Conservation (phyloP, 768 basidiomycete genomes). For the Sporobolomyces roseus region DNA sequence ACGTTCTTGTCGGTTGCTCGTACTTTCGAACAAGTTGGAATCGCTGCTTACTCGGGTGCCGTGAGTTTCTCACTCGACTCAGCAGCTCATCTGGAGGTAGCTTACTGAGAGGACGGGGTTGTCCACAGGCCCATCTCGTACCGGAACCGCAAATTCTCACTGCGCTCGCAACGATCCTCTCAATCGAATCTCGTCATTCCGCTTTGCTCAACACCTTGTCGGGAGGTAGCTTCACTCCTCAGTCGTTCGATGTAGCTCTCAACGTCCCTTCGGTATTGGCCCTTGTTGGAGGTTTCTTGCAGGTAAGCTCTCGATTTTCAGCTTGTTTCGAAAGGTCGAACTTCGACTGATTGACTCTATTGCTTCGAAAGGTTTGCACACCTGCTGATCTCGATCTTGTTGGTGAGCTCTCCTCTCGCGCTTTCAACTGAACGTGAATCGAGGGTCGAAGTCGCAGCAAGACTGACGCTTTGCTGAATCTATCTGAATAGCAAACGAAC, state of each 20-base stretch:
- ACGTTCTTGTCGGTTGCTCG: slow-evolving; percentile 71
- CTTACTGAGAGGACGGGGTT: background rate
- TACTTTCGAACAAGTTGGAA: slow-evolving; percentile 70
- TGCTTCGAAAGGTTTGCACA: background rate
- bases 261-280: slow-evolving; percentile 43
- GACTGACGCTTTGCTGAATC: too few species aligned
- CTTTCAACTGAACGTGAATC: background rate
- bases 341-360: too few species aligned
- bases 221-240: slow-evolving; percentile 58
- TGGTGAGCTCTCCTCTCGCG: background rate
- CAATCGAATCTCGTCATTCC: slow-evolving; percentile 79
- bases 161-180: slow-evolving; percentile 49
- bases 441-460: too few species aligned
- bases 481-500: slow-evolving; percentile 24
- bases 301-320: slow-evolving; percentile 21
- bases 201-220: slow-evolving; percentile 69
- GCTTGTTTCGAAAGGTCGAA: background rate
- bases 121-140: slow-evolving; percentile 21
- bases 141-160: slow-evolving; percentile 27
- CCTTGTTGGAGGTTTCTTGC: slow-evolving; percentile 36
- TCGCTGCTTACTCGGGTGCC: slow-evolving; percentile 53
- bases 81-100: too few species aligned
- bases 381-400: slow-evolving; percentile 7
- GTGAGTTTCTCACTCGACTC: background rate
- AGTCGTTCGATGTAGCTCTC: slow-evolving; percentile 70